Evolutionary conservation across 352 stramenopile genomes (phyloP).

Genomic region (Hyaloperonospora arabidopsidis): DNA sequence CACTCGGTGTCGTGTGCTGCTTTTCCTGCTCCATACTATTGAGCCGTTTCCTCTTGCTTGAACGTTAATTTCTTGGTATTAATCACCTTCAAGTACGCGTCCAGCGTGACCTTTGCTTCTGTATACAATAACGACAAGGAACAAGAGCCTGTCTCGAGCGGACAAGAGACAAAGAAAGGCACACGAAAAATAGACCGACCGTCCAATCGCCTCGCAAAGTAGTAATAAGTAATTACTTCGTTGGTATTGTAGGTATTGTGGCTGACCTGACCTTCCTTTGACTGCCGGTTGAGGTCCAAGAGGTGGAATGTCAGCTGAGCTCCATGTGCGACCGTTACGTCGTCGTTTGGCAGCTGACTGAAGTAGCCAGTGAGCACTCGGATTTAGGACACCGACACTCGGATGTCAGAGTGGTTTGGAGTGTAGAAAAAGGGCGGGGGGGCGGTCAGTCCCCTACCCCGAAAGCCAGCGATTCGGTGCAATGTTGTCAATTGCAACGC

Average conservation of each 20-base stretch:
- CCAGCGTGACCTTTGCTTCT: too few species aligned
- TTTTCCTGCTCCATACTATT: constrained; percentile 10
- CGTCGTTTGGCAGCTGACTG: constrained; percentile 4
- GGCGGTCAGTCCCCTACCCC: constrained; percentile 12
- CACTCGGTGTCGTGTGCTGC: constrained; percentile 19
- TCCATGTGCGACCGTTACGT: constrained; percentile 14
- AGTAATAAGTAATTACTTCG: too few species aligned
- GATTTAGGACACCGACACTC: constrained; percentile 9
- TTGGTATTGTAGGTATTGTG: neutral
- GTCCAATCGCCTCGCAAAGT: too few species aligned
- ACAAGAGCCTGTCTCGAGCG: too few species aligned
- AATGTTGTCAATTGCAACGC: too few species aligned
- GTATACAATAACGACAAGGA: too few species aligned
- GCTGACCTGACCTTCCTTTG: constrained; percentile 18
- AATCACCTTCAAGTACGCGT: neutral
- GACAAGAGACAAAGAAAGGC: too few species aligned
- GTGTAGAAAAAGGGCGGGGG: constrained; percentile 4
- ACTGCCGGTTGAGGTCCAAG: constrained; percentile 23
- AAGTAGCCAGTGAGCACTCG: constrained; percentile 21
- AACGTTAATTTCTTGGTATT: constrained; percentile 18
- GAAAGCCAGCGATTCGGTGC: constrained; percentile 14
- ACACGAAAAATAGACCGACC: too few species aligned
- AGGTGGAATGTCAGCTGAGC: constrained; percentile 30
- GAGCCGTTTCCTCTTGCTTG: neutral
- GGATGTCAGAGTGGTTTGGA: neutral